Evolutionary conservation across 202 grass and related monocot species (phyloP), one percentile per base, ranked within the genome.

Genomic region (Setaria viridis): DNA sequence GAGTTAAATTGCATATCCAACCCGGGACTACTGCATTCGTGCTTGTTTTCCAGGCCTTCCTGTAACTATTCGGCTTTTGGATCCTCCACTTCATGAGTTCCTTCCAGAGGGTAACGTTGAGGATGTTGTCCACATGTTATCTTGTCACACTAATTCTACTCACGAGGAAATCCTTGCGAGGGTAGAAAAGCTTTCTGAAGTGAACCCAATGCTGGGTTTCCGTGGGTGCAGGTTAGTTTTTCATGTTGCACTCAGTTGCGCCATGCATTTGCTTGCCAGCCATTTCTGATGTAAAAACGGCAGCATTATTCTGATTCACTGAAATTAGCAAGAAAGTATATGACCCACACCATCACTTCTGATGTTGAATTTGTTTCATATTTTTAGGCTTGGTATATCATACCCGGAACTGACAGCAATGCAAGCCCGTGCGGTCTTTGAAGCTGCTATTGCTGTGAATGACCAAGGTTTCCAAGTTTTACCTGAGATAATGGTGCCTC

Each of bases 121-220:
- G 66, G 95, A 98, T 68, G 94, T 98, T 78, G 89, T 98, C 48
- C 71, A 49, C 74, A 88, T 86, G 62, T 81, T 98, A 77, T 92
- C 91, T 81, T 69, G 64, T 17, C 91, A 92, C 77, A 98, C 91
- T 33, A 85, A 91, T 73, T 60, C 89, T 33, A 56, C 70, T 48
- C 63, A 90, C 69, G 93, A 95, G 41, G 95, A 95, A 86, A 80
- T 91, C 60, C 91, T 94, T 82, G 80, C 91, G 54, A 90, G 95
- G 63, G 79, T 98, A 39, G 95, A 98, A 68, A 98, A 95, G 53
- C 87, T 98, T 78, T 94, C 95, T 30, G 95, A 98, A 91, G 95
- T 98, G 62, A 98, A 98, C 72, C 95, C 95, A 2, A 98, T 98
- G 95, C 93, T 98, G 81, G 95, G 95, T 87, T 95, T 98, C 88